Conservation (phyloP, 371 early-diverging fungal genomes). For the Chytridiales sp. region DNA sequence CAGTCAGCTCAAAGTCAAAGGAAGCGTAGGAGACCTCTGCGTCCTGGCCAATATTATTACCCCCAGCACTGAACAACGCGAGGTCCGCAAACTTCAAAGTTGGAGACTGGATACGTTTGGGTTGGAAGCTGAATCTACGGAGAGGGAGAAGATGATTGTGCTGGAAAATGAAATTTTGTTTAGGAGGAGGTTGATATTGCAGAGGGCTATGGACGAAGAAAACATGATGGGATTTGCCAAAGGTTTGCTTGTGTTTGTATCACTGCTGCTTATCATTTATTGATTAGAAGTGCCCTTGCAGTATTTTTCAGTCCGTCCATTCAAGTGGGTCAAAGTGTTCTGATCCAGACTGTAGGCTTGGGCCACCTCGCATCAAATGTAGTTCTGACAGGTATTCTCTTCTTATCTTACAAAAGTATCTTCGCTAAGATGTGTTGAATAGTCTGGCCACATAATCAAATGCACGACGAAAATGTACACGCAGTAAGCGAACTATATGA, state of each 20-base stretch:
- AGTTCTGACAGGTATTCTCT: conserved; percentile 1
- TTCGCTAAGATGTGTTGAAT: neutral
- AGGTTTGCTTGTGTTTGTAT: neutral
- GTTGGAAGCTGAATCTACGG: neutral
- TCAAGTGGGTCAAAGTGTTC: neutral
- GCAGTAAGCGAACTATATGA: neutral
- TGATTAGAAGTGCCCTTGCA: neutral
- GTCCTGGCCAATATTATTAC: conserved; percentile 13
- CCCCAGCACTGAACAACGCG: neutral
- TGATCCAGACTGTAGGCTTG: conserved; percentile 10
- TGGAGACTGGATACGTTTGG: neutral
- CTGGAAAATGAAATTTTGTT: conserved; percentile 6
- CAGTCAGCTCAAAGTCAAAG: conserved; percentile 1
- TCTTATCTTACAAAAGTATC: neutral
- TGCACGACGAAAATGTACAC: neutral
- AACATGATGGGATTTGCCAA: conserved; percentile 11
- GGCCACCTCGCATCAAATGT: conserved; percentile 15
- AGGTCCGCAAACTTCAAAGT: neutral
- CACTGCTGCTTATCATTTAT: neutral
- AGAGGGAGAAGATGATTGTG: neutral
- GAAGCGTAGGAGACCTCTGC: conserved; percentile 8
- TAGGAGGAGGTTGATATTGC: neutral
- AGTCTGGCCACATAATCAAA: neutral
- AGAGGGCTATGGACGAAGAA: neutral
- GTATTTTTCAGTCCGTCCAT: conserved; percentile 1